phyloP scores from a whole-genome alignment of 805 yeast species.

The Hermanozyma aechmeae region DNA sequence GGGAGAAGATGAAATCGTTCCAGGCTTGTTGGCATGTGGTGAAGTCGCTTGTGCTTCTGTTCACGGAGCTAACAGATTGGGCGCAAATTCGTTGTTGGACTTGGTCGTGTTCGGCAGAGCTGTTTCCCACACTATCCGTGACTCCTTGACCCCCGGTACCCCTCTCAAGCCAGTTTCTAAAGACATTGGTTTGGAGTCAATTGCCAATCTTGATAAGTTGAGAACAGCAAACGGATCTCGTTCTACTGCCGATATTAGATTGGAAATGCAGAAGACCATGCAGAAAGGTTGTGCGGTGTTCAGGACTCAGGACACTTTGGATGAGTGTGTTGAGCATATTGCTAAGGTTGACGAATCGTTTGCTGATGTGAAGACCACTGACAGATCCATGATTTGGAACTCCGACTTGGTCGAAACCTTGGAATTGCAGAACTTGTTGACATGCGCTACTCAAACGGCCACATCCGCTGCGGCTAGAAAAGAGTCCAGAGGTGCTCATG shows the following conservation, averaged over 20 bases:
- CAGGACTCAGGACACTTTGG: conserved; percentile 87
- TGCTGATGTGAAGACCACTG: conserved; percentile 74
- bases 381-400: conserved; percentile 98
- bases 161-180: conserved; percentile 79
- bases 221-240: conserved; percentile 79
- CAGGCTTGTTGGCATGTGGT: conserved; percentile 95
- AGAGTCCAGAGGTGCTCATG: conserved; percentile 99
- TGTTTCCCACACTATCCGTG: conserved; percentile 85
- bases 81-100: conserved; percentile 95
- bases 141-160: conserved; percentile 75
- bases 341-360: conserved; percentile 66
- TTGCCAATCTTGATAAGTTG: conserved; percentile 80
- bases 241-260: conserved; percentile 82
- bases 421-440: conserved; percentile 91
- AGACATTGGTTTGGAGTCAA: conserved; percentile 82
- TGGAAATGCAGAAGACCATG: conserved; percentile 92
- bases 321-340: conserved; percentile 81
- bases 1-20: conserved; percentile 86
- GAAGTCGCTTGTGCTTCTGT: conserved; percentile 99
- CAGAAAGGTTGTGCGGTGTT: conserved; percentile 95
- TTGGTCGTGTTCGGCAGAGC: conserved; percentile 98
- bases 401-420: conserved; percentile 93
- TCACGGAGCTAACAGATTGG: conserved; percentile 98
- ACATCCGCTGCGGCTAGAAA: conserved; percentile 87
- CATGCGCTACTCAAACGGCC: conserved; percentile 97